Base-by-base conservation (phyloP, 1,284 basidiomycete genomes). In the Ganoderma lucidum region DNA sequence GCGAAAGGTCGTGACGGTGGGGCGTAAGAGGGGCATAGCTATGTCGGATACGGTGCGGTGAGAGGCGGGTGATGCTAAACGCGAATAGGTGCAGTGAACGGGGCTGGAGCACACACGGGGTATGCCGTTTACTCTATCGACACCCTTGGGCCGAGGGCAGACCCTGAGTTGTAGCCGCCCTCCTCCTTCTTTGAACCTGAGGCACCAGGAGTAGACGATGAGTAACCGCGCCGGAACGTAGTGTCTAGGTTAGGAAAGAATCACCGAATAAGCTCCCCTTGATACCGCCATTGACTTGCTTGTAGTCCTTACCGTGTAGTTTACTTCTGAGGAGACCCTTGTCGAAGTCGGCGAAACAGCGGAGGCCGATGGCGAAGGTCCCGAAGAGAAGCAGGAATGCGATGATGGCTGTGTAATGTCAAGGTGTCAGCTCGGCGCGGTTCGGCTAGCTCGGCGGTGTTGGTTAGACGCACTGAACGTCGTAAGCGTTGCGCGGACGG, bases 271-370 rank as follows among this genome's bases (percentile, higher is more conserved):
- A 74, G 74, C 75, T 71, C 48, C 76, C 73, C 67, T 70, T 76
- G 65, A 75, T 67, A 67, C 70, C 68, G 62, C 64, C 69, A 42
- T 71, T 74, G 65, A 82, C 77, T 76, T 77, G 81, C 69, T 76
- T 75, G 77, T 82, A 81, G 28, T 78, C 86, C 92, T 87, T 82
- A 94, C 93, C 88, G 75, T 90, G 86, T 71, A 87, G 84, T 83
- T 95, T 95, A 63, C 93, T 90, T 32, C 84, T 80, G 61, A 84
- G 82, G 35, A 95, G 81, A 35, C 93, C 93, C 78, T 88, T 89
- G 80, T 92, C 90, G 75, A 95, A 95, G 81, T 95, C 93, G 61
- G 85, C 79, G 81, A 93, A 92, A 77, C 93, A 95, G 63, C 90
- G 88, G 17, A 94, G 78, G 42, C 93, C 93, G 37, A 95, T 86